Percentiles rank a stretch among this genome's conserved stretches.
Conservation (phyloP, 768 basidiomycete species). For the Leccinum longicurvipes region DNA sequence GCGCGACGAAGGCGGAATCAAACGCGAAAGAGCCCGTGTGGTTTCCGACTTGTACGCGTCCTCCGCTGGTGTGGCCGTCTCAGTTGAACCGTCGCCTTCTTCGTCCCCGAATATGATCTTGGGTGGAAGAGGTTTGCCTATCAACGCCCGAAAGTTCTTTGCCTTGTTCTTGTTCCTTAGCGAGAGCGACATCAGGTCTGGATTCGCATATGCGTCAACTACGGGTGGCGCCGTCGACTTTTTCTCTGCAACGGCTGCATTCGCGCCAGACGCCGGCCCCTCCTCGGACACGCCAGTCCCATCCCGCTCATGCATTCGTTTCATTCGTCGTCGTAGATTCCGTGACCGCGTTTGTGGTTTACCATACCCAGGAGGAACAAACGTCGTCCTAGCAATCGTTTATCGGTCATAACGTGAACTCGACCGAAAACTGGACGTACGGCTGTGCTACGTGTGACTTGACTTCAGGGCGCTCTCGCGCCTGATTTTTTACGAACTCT, state of each 20-base stretch:
- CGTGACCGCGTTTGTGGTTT: slow-evolving; percentile 55
- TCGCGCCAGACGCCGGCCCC: slow-evolving; percentile 37
- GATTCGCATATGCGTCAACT: slow-evolving; percentile 9
- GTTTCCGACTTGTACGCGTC: no score
- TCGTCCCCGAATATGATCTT: slow-evolving; percentile 53
- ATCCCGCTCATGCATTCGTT: slow-evolving; percentile 35
- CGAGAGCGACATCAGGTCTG: slow-evolving; percentile 40
- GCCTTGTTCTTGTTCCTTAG: slow-evolving; percentile 75
- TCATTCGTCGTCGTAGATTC: slow-evolving; percentile 54
- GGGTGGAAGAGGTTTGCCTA: slow-evolving; percentile 38
- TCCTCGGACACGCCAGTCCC: slow-evolving; percentile 13
- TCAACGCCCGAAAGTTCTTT: slow-evolving; percentile 57
- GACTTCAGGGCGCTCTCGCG: slow-evolving; percentile 4
- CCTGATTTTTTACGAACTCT: slow-evolving; percentile 14
- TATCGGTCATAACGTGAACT: not conserved
- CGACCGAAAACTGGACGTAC: slow-evolving; percentile 2
- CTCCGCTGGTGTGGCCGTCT: not conserved
- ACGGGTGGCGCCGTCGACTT: not conserved
- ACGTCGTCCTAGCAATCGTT: slow-evolving; percentile 4
- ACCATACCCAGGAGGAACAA: slow-evolving; percentile 58
- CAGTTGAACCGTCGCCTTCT: slow-evolving; percentile 3
- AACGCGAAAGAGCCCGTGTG: slow-evolving; percentile 25
- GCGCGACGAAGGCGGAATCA: slow-evolving; percentile 66
- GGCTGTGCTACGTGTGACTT: not conserved
- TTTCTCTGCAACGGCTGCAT: slow-evolving; percentile 30